phyloP scores from a whole-genome alignment of 768 basidiomycete genomes.

The Naganishia vaughanmartiniae region DNA sequence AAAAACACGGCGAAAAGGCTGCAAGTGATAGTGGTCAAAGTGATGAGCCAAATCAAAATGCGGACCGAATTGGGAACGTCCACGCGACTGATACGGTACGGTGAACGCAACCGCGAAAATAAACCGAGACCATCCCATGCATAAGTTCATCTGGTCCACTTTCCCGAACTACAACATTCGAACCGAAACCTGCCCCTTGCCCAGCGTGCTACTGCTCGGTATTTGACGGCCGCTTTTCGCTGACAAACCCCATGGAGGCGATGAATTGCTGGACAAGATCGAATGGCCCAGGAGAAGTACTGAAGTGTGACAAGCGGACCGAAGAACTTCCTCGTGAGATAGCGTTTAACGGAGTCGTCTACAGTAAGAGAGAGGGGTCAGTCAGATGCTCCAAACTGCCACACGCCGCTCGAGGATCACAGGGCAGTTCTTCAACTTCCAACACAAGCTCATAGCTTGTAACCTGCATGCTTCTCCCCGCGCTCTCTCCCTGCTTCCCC shows the following conservation, averaged over 20 bases:
- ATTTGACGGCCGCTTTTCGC: conserved; percentile 2
- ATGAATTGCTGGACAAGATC: not conserved
- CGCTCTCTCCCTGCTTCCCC: not conserved
- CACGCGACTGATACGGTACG: no score
- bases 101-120: not conserved
- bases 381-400: not conserved
- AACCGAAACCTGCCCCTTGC: not conserved
- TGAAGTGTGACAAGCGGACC: not conserved
- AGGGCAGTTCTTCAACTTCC: not conserved
- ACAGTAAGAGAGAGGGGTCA: not conserved
- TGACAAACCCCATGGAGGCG: no score
- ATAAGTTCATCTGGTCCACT: conserved; percentile 12
- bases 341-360: conserved; percentile 22
- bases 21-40: no score
- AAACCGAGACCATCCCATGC: conserved; percentile 23
- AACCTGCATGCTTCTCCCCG: not conserved
- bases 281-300: not conserved
- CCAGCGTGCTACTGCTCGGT: conserved; percentile 6
- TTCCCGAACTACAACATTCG: conserved; percentile 13
- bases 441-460: not conserved
- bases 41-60: no score
- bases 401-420: not conserved
- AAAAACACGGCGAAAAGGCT: no score
- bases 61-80: no score
- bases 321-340: conserved; percentile 6